Base-by-base conservation (phyloP, 768 basidiomycete genomes). In the Serendipita sp. region DNA sequence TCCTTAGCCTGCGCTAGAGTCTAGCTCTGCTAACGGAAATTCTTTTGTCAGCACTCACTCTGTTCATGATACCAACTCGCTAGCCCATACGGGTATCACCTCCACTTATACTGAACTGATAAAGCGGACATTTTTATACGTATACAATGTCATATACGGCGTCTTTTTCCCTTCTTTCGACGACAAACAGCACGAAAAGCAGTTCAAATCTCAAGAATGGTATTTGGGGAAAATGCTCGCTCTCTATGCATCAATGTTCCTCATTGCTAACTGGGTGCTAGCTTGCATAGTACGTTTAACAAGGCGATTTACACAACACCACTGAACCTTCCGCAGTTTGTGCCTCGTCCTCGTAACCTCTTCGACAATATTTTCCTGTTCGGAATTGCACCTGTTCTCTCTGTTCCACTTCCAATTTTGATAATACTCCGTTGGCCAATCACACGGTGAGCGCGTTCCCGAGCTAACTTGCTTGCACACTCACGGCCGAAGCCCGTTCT, bases 191-290 rank as follows among this genome's bases (percentile, higher is more conserved):
- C 75, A 78, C 67, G 82, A 82, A 71, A 70, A 70, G 63, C 75
- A 78, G 28, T 83, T 79, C 71, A 73, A 66, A 60, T 77, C 84
- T 78, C 89, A 91, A 74, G 81, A 77, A 63, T 89, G 88, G 88
- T 86, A 83, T 69, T 76, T 83, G 30, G 80, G 80, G 66, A 89
- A 88, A 76, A 76, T 79, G 0, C 74, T 87, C 37, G 85, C 85
- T 24, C 67, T 85, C 7, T 84, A 83, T 80, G 82, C 84, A 3
- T 76, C 82, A 11, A 65, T 81, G 7, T 90, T 86, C 78, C 76
- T 86, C 46, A 75, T 87, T 63, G 68, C 81, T 38, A 88, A 85
- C 68, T 90, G 89, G 87, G 76, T 82, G 18, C 77, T 88, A 38
- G 85, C 56, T 4, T 60, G 56, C 37, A 60, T 60, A n/a, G 56